These are phyloP conservation scores for Lipomyces japonicus DNA, from an alignment of 805 yeast species.

Conservation along the genomic window DNA sequence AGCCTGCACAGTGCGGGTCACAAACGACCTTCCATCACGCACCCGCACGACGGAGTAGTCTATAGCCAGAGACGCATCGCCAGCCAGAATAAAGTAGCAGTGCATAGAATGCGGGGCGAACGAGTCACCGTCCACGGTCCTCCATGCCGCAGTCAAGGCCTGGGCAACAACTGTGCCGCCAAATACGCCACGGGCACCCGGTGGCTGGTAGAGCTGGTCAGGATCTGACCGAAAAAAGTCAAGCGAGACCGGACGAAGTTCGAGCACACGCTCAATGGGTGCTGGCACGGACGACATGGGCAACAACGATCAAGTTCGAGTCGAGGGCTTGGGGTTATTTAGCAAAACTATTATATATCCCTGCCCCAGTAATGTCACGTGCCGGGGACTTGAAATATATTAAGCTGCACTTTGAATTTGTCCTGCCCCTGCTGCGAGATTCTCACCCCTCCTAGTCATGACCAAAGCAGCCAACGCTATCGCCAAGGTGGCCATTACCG, in stretches of 20 bases:
- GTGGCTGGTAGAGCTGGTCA: constrained; percentile 20
- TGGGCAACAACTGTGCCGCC: constrained; percentile 32
- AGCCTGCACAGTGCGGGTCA: constrained; percentile 53
- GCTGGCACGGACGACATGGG: constrained; percentile 1
- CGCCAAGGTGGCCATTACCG: not conserved
- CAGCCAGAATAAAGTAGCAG: constrained; percentile 32
- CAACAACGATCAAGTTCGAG: no score
- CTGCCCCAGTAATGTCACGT: no score
- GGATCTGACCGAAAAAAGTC: constrained; percentile 27
- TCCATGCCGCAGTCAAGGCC: constrained; percentile 29
- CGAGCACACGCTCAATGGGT: constrained; percentile 26
- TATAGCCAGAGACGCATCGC: constrained; percentile 40
- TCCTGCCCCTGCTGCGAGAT: no score
- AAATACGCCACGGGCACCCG: constrained; percentile 30
- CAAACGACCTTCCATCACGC: constrained; percentile 51
- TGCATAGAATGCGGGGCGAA: constrained; percentile 30
- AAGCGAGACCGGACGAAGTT: constrained; percentile 28
- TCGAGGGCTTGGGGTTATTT: no score
- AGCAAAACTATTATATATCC: no score
- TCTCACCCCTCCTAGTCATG: no score
- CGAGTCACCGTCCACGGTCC: constrained; percentile 25
- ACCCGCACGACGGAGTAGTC: constrained; percentile 52
- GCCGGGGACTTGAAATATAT: no score
- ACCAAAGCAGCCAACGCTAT: not conserved
- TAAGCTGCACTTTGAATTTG: no score